Evolutionary conservation across 2,329 filamentous ascomycete species (phyloP), one percentile per base, ranked within the genome.

Genomic region (Microcera coccophila): DNA sequence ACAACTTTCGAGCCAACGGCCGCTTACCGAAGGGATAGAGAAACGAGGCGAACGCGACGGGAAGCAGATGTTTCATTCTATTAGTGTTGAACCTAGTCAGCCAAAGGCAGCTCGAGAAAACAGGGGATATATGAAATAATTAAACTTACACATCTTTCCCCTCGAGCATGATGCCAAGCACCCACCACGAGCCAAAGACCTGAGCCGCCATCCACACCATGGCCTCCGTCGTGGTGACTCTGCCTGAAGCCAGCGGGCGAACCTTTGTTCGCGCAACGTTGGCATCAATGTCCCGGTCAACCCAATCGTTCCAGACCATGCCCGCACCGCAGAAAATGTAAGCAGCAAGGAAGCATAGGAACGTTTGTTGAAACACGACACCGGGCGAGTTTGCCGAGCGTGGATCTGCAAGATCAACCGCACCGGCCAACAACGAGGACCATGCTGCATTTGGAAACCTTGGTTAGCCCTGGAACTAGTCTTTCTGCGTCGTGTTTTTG

Each of bases 271-370:
- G 52, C 3, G 52, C 49, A 9, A 60, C 57, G 7, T 59, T 49
- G 17, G 47, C 45, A 26, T 61, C 59, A 20, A 61, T 58, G 24
- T 60, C 52, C 3, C 53, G 57, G 35, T 61, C 59, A 5, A 61
- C 48, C 47, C 49, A 59, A 42, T 61, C 59, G 28, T 61, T 60
- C 59, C 59, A 61, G 2, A 59, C 58, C 57, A 60, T 61, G 8
- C 57, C 59, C 1, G 59, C 59, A 5, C 59, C 59, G 31, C 57
- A 59, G 28, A 60, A 60, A 1, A 58, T 22, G 32, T 55, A 60
- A 3, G 52, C 47, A 24, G 51, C 48, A 12, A 55, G 19, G 18
- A 59, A 55, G 22, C 48, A 50, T 32, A 60, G 39, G 5, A 45
- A 41, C 2, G 54, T 51, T 22, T 58, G 58, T 8, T 39, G 22